phyloP scores from a whole-genome alignment of 2,329 filamentous ascomycete genomes.

The Trichoderma simmonsii region DNA sequence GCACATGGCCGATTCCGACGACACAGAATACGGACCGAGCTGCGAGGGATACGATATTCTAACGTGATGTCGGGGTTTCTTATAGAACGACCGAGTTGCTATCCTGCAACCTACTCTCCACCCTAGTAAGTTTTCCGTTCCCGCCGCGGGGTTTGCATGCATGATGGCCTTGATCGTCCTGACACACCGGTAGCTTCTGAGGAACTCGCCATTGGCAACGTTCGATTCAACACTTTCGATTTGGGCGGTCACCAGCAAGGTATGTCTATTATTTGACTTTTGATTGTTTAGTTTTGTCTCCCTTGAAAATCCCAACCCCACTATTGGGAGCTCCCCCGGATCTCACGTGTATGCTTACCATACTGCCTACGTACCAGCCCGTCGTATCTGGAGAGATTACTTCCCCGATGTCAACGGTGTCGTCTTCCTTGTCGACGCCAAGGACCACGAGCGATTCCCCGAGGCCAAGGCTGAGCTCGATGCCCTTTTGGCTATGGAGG shows the following conservation, averaged over 20 bases:
- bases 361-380: slow-evolving; percentile 52
- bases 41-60: slow-evolving; percentile 23
- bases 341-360: neutral
- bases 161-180: slow-evolving; percentile 8
- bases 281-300: neutral
- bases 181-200: slow-evolving; percentile 63
- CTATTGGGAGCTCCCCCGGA: neutral
- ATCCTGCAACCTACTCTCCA: slow-evolving; percentile 88
- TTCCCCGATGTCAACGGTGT: slow-evolving; percentile 96
- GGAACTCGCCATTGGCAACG: slow-evolving; percentile 88
- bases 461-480: slow-evolving; percentile 98
- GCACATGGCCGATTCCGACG: neutral
- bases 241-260: slow-evolving; percentile 91
- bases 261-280: slow-evolving; percentile 34
- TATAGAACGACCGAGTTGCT: slow-evolving; percentile 88
- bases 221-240: slow-evolving; percentile 93
- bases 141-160: neutral
- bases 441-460: slow-evolving; percentile 89
- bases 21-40: neutral
- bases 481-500: slow-evolving; percentile 93
- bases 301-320: slow-evolving; percentile 5
- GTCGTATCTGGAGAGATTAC: slow-evolving; percentile 94
- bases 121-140: slow-evolving; percentile 65
- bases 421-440: slow-evolving; percentile 96
- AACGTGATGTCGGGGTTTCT: slow-evolving; percentile 17